Base-by-base conservation (phyloP, 139 green algal genomes). In the Chlorella sp. region DNA sequence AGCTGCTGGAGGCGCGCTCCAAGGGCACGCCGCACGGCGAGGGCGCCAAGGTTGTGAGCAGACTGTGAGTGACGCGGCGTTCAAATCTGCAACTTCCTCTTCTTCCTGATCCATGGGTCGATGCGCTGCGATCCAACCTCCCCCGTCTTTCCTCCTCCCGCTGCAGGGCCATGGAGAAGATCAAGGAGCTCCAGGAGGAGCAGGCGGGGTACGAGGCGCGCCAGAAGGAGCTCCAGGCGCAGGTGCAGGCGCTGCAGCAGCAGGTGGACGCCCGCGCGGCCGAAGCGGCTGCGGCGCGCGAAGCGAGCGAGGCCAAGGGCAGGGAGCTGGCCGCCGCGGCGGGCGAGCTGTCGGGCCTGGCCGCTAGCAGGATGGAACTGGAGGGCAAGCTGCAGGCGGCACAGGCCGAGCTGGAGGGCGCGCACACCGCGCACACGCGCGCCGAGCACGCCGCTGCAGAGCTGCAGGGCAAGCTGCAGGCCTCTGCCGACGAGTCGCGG, bases 21-120 rank as follows among this genome's bases (percentile, higher is more conserved):
- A 11, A 12, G 6, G 72, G 72, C 31, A 78, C 72, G 11, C 72
- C 72, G 2, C 46, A 71, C 38, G 72, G 72, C 42, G 72, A 63
- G 56, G 56, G 56, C 33, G n/a, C n/a, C n/a, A n/a, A n/a, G n/a
- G n/a, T n/a, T n/a, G n/a, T n/a, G n/a, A n/a, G n/a, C n/a, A n/a
- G n/a, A n/a, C n/a, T n/a, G n/a, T n/a, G n/a, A n/a, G n/a, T n/a
- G n/a, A n/a, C n/a, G n/a, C n/a, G n/a, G n/a, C n/a, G n/a, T n/a
- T n/a, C n/a, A n/a, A n/a, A n/a, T 27, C 25, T 38, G 21, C 27
- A 9, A 17, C 21, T 12, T 36, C 3, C 60, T 46, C 29, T 43
- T 35, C 31, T 67, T 35, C n/a, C n/a, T n/a, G n/a, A n/a, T n/a
- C n/a, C n/a, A n/a, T n/a, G n/a, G n/a, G n/a, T n/a, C n/a, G n/a